Percentiles rank a stretch among this genome's conserved stretches.
phyloP scores from a whole-genome alignment of 1,284 basidiomycete genomes.

The Boletus semigastroideus region DNA sequence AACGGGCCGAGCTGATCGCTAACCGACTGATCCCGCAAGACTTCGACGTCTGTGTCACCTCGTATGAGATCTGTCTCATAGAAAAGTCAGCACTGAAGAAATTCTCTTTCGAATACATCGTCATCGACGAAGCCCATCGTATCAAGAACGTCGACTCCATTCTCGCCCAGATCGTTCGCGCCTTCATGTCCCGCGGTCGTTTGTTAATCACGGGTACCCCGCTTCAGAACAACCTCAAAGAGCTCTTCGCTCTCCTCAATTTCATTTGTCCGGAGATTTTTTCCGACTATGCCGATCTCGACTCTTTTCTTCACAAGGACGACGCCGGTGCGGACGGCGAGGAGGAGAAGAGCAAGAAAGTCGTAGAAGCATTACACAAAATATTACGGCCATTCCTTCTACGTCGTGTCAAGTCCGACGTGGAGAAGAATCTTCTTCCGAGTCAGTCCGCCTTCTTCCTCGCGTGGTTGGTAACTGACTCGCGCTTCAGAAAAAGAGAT shows the following conservation, averaged over 20 bases:
- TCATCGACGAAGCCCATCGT: constrained; percentile 98
- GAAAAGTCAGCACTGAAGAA: constrained; percentile 92
- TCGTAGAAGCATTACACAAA: constrained; percentile 97
- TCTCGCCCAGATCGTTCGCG: constrained; percentile 91
- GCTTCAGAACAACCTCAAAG: constrained; percentile 96
- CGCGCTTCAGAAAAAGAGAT: constrained; percentile 86
- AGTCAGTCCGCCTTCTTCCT: constrained; percentile 48
- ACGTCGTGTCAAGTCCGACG: constrained; percentile 94
- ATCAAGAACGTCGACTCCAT: constrained; percentile 99
- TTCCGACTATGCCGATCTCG: constrained; percentile 72
- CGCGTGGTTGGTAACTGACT: not conserved
- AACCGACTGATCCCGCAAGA: constrained; percentile 81
- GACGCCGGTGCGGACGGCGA: constrained; percentile 72
- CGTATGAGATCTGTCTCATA: constrained; percentile 97
- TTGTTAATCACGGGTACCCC: constrained; percentile 97
- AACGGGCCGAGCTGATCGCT: constrained; percentile 81
- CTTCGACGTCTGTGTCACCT: constrained; percentile 95
- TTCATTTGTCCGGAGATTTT: constrained; percentile 90
- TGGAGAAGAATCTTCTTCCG: constrained; percentile 94
- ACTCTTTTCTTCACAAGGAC: constrained; percentile 80
- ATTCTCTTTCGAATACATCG: constrained; percentile 97
- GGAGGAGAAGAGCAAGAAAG: constrained; percentile 86
- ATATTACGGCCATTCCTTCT: constrained; percentile 95
- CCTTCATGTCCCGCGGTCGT: constrained; percentile 86
- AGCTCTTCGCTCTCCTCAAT: constrained; percentile 94